Evolutionary conservation across 345 rosid genomes (phyloP), one percentile per base, ranked within the genome.

Genomic region (Ceriops decandra): DNA sequence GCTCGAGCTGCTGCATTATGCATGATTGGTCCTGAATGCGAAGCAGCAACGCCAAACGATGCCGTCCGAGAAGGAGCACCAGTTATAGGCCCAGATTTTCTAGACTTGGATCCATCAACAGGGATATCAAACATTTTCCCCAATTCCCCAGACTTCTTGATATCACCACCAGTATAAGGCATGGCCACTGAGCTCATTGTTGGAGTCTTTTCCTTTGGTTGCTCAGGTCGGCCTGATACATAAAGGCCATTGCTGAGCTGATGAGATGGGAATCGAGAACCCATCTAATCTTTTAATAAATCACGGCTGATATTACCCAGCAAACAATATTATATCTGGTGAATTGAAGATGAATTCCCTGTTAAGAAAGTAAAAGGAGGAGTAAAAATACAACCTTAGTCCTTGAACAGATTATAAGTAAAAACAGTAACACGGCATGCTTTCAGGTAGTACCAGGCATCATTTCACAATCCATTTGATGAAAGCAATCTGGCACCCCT

Each of bases 81-180:
- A 38, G 82, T 82, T 64, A 95, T 85, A 38, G 99, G 99, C 27
- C 99, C 99, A 28, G 99, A 95, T 83, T 95, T 95, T 82, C 98
- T 83, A 1, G 96, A 84, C 64, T 87, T 83, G 16, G 97, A 82
- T 47, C 95, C 95, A 64, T 77, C 83, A 63, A 71, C 38, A 52
- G 92, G 87, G 58, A 93, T 88, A 72, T 93, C 98, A 76, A 93
- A 93, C 98, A 93, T 93, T 83, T 86, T 91, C 47, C 98, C 98
- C 31, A 93, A 68, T 57, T 93, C 97, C 80, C 98, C 98, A 17
- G 98, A 93, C 64, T 83, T 90, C 62, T 93, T 93, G 26, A 93
- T 89, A 74, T 93, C 93, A 59, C 98, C 98, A 56, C 98, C 97
- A 7, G 93, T 93, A 73, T 93, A 93, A 13, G 98, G 98, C 97